phyloP scores from a whole-genome alignment of 345 rosid genomes.

The Anacardium occidentale region DNA sequence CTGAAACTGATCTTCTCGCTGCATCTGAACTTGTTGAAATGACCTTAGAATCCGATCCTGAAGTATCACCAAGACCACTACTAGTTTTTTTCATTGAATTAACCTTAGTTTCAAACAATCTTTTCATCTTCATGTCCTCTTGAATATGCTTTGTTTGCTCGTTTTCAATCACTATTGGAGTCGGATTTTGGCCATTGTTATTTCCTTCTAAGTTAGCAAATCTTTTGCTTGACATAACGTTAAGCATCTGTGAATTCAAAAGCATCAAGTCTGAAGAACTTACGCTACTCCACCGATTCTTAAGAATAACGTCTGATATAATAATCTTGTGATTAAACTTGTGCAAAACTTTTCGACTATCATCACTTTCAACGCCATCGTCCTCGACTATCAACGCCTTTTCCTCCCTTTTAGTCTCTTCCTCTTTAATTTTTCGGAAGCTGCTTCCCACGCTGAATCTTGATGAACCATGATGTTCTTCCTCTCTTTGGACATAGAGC shows the following conservation, averaged over 20 bases:
- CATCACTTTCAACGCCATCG: constrained; percentile 24
- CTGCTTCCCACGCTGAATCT: constrained; percentile 76
- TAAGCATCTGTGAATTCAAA: constrained; percentile 71
- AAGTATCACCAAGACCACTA: constrained; percentile 19
- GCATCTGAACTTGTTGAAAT: constrained; percentile 33
- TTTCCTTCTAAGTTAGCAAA: constrained; percentile 30
- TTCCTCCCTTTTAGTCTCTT: constrained; percentile 31
- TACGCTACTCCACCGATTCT: constrained; percentile 86
- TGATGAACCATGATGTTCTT: constrained; percentile 49
- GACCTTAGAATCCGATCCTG: constrained; percentile 21
- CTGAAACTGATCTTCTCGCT: constrained; percentile 65
- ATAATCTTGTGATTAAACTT: constrained; percentile 69
- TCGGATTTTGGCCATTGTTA: neutral
- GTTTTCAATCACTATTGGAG: constrained; percentile 25
- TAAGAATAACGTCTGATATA: constrained; percentile 65
- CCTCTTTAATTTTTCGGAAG: constrained; percentile 50
- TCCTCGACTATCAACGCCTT: constrained; percentile 20
- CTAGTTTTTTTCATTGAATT: constrained; percentile 28
- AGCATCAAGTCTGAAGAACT: constrained; percentile 78
- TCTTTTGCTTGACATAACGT: constrained; percentile 48
- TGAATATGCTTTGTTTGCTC: constrained; percentile 40
- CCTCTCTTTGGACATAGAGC: constrained; percentile 67
- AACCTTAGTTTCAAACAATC: constrained; percentile 49
- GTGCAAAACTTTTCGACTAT: constrained; percentile 36
- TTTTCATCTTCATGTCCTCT: constrained; percentile 66